phyloP scores from a whole-genome alignment of 495 filamentous ascomycete genomes.

The Trichocladium uniseriatum region DNA sequence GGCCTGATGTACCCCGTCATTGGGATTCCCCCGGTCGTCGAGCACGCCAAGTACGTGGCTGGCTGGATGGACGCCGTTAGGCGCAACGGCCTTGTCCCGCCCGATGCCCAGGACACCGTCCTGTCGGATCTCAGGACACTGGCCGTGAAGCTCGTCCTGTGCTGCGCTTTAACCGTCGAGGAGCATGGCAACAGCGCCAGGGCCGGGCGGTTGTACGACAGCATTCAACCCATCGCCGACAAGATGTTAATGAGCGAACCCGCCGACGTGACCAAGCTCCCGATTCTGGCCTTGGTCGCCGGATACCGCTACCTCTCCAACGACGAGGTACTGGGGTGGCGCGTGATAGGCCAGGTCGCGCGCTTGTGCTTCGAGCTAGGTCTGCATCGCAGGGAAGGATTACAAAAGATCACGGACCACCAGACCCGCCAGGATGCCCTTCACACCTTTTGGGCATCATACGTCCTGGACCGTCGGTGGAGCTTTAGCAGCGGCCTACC shows the following conservation, averaged over 20 bases:
- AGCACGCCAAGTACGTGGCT: slow-evolving; percentile 56
- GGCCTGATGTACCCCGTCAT: slow-evolving; percentile 80
- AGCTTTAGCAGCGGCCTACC: slow-evolving; percentile 73
- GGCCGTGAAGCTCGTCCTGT: slow-evolving; percentile 70
- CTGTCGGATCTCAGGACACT: slow-evolving; percentile 60
- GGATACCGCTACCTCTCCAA: slow-evolving; percentile 79
- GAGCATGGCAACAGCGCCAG: slow-evolving; percentile 66
- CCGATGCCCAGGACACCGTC: slow-evolving; percentile 42
- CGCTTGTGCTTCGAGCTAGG: slow-evolving; percentile 74
- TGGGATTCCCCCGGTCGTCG: slow-evolving; percentile 55
- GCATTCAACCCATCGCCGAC: slow-evolving; percentile 59
- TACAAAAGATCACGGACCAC: slow-evolving; percentile 54
- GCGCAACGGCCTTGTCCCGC: slow-evolving; percentile 18
- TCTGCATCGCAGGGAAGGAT: slow-evolving; percentile 63
- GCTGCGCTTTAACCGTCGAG: slow-evolving; percentile 62
- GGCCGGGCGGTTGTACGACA: slow-evolving; percentile 59
- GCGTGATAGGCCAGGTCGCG: slow-evolving; percentile 64
- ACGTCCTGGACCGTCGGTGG: slow-evolving; percentile 73
- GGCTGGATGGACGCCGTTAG: slow-evolving; percentile 52
- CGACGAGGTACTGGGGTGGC: slow-evolving; percentile 72
- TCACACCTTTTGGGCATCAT: slow-evolving; percentile 71
- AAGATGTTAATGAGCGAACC: slow-evolving; percentile 56
- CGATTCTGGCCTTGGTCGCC: slow-evolving; percentile 64
- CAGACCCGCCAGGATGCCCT: slow-evolving; percentile 54
- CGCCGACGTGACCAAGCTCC: slow-evolving; percentile 57